Evolutionary conservation across 129 eudicot species (phyloP).

Genomic region (Rutidosis leptorrhynchoides): DNA sequence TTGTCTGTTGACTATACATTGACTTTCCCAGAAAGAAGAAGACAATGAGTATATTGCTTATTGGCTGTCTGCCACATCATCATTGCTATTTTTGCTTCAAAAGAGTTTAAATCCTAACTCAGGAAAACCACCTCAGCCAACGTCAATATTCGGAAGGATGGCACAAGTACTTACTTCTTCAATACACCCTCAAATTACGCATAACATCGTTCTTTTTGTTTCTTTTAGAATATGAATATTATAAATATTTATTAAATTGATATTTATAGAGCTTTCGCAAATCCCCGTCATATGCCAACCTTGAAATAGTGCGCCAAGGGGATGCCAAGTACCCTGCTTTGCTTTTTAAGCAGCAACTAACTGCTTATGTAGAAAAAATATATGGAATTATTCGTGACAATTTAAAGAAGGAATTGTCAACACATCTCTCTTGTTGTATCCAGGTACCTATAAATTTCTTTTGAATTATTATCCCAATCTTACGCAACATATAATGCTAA

Average conservation of each 20-base stretch:
- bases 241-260: slow-evolving; percentile 13
- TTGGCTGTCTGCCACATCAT: slow-evolving; percentile 86
- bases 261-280: slow-evolving; percentile 49
- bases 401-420: slow-evolving; percentile 58
- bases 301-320: slow-evolving; percentile 58
- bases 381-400: slow-evolving; percentile 77
- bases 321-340: slow-evolving; percentile 94
- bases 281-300: slow-evolving; percentile 48
- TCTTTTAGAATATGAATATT: slow-evolving; percentile 14
- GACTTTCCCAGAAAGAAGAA: slow-evolving; percentile 84
- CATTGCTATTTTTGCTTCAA: slow-evolving; percentile 76
- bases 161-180: slow-evolving; percentile 67
- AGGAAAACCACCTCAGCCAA: slow-evolving; percentile 60
- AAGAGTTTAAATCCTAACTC: slow-evolving; percentile 46
- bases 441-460: slow-evolving; percentile 52
- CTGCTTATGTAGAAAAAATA: slow-evolving; percentile 92
- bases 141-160: slow-evolving; percentile 87
- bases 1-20: too few species aligned
- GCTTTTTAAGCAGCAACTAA: slow-evolving; percentile 89
- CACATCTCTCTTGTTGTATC: slow-evolving; percentile 49
- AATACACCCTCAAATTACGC: too few species aligned
- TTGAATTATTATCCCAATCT: slow-evolving; percentile 13
- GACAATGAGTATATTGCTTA: slow-evolving; percentile 77
- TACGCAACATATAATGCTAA: slow-evolving; percentile 7
- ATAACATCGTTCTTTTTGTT: background rate